Evolutionary conservation across 1,139 yeast species (phyloP).

Genomic region (Suhomyces terraborum): DNA sequence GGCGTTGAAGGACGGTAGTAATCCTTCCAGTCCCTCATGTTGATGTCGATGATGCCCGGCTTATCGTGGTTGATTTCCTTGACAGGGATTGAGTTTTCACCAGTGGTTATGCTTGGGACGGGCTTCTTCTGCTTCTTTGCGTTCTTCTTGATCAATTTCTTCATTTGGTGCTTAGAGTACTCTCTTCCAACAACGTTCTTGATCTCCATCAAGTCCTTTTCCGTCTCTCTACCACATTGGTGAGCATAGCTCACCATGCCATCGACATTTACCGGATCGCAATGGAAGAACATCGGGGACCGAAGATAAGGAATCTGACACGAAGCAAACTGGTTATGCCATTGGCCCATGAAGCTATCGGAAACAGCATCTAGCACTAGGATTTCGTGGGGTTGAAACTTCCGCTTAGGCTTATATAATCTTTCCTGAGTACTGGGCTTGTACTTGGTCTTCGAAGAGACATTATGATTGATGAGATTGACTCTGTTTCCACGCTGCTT

Average conservation of each 20-base stretch:
- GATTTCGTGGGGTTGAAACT: constrained; percentile 28
- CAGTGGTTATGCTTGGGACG: constrained; percentile 17
- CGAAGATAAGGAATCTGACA: constrained; percentile 49
- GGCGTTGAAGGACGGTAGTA: constrained; percentile 48
- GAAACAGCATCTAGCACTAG: constrained; percentile 36
- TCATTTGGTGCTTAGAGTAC: constrained; percentile 46
- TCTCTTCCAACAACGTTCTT: constrained; percentile 51
- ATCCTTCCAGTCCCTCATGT: constrained; percentile 50
- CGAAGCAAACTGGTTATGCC: constrained; percentile 46
- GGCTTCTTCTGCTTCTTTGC: constrained; percentile 13
- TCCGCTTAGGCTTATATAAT: constrained; percentile 20
- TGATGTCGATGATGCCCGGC: constrained; percentile 41
- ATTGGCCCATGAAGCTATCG: constrained; percentile 41
- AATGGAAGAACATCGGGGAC: constrained; percentile 54
- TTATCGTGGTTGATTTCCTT: constrained; percentile 25
- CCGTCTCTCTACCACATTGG: constrained; percentile 29
- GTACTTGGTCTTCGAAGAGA: constrained; percentile 20
- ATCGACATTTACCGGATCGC: constrained; percentile 49
- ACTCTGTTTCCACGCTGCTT: constrained; percentile 33
- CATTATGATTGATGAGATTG: constrained; percentile 25
- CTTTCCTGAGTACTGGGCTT: constrained; percentile 18
- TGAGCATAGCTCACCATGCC: constrained; percentile 47
- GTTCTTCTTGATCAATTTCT: constrained; percentile 30
- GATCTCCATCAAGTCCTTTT: constrained; percentile 41
- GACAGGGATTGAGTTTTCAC: constrained; percentile 1